Evolutionary conservation across 192 early-diverging fungal genomes (phyloP).

Genomic region (Linnemannia hyalina): DNA sequence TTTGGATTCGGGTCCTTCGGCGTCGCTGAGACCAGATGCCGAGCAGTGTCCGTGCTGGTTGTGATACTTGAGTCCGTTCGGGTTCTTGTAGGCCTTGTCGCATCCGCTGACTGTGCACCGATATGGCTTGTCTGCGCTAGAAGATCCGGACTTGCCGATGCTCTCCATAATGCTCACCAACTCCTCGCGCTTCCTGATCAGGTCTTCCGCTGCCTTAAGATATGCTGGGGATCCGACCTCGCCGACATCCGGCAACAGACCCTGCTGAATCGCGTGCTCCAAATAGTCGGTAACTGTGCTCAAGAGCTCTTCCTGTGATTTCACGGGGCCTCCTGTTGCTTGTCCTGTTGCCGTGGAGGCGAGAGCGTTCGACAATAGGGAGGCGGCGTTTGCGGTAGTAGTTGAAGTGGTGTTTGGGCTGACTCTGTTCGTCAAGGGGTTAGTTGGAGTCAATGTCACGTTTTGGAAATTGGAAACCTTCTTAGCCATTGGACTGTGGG

Average conservation of each 20-base stretch:
- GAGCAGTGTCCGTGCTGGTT: conserved; percentile 93
- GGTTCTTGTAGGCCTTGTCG: conserved; percentile 97
- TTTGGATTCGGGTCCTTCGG: conserved; percentile 71
- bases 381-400: background rate
- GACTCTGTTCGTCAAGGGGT: background rate
- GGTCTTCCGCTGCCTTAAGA: conserved; percentile 41
- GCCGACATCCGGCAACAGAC: conserved; percentile 38
- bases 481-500: conserved; percentile 50
- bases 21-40: conserved; percentile 63
- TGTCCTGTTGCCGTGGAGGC: background rate
- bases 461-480: conserved; percentile 37
- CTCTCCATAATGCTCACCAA: conserved; percentile 52
- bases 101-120: conserved; percentile 88
- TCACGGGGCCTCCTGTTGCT: background rate
- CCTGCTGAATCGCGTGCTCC: conserved; percentile 48
- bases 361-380: background rate
- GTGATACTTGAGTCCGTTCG: conserved; percentile 98
- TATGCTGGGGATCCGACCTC: conserved; percentile 41
- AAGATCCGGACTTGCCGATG: conserved; percentile 32
- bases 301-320: conserved; percentile 40
- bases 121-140: conserved; percentile 80
- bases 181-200: conserved; percentile 48
- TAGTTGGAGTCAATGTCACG: conserved; percentile 25
- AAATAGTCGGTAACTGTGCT: conserved; percentile 45
- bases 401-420: background rate